Evolutionary conservation across 2,329 filamentous ascomycete genomes (phyloP), one percentile per base, ranked within the genome.

Genomic region (Fusarium coffeatum): DNA sequence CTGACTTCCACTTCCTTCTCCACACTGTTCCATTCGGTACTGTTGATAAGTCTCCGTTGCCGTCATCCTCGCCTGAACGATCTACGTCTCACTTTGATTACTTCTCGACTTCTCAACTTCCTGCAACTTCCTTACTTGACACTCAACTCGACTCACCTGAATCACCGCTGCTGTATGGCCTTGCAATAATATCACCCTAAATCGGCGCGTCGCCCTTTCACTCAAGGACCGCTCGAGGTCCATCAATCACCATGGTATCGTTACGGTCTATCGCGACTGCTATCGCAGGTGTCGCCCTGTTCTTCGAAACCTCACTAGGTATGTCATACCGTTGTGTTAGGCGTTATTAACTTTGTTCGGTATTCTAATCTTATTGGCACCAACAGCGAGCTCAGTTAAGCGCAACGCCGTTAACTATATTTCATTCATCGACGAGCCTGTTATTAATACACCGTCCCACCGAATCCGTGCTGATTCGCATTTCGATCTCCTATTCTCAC

Each of bases 401-500:
- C 88, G 95, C 72, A 93, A 93, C 75, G 93, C 94, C 32, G 85
- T 99, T 67, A 88, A 86, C 72, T 89, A 91, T 76, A 83, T 98
- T 51, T 90, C 90, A 15, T 84, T 89, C 48, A 82, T 98, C 70
- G 90, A 94, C 66, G 88, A 94, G 76, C 87, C 92, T 32, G 86
- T 89, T 64, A 91, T 99, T 70, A 89, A 93, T 75, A 93, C 94
- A 1, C 90, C 91, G 18, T 92, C 91, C 47, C 89, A 93, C 78
- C 89, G 91, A 63, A 88, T 97, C 48, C 90, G 96, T 77, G 90
- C 94, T 50, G 84, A 92, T 59, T 95, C 94, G 16, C 84, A 89
- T 23, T 99, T 99, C 79, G 93, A 97, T 75, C 83, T 99, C 66
- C 90, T 88, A 30, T 98, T 99, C 78, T 85, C 88, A 60, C 83